Base-by-base conservation (phyloP, 495 filamentous ascomycete species). In the Polyplosphaeria fusca region DNA sequence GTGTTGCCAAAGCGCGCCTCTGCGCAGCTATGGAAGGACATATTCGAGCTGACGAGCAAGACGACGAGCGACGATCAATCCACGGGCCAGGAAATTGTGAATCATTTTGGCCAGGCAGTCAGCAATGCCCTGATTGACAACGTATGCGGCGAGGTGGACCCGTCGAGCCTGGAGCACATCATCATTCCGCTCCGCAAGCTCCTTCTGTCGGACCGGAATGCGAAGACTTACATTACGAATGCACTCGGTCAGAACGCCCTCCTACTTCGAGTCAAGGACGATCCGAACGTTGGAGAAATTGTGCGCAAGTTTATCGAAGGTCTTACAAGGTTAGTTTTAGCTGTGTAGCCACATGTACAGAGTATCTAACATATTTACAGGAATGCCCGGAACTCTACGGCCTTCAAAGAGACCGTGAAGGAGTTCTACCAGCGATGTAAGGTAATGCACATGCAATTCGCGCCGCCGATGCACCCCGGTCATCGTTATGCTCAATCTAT, bases 1-100 rank as follows among this genome's bases (percentile, higher is more conserved):
- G 81, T 86, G 0, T 76, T 96, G 27, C 87, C 90, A 1, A 92
- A 96, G 68, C 81, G 79, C 32, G 82, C 88, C 3, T 86, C 91
- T 0, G 82, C 84, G 24, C 78, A 83, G 23, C 92, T 96, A 62
- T 96, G 91, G 91, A 83, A 48, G 20, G 58, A 66, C 18, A 59
- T 61, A 0, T 61, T 66, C 37, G 59, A 61, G 16, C 26, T 52
- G 23, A 25, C 38, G 7, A 40, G 28, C 3, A 39, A 51, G 20
- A 51, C 53, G 18, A 51, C 22, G 26, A 51, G 40, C 39, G 25
- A 27, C 18, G 22, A 60, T 16, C 59, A 60, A 39, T 19, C 7
- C 13, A 61, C 43, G 2, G 39, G 47, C 14, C 54, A 60, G 28
- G 47, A 60, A 2, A 67, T 63, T 24, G 51, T 53, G 18, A 46